Conservation (phyloP, 169 alveolate species). For the Blepharisma undulans region DNA sequence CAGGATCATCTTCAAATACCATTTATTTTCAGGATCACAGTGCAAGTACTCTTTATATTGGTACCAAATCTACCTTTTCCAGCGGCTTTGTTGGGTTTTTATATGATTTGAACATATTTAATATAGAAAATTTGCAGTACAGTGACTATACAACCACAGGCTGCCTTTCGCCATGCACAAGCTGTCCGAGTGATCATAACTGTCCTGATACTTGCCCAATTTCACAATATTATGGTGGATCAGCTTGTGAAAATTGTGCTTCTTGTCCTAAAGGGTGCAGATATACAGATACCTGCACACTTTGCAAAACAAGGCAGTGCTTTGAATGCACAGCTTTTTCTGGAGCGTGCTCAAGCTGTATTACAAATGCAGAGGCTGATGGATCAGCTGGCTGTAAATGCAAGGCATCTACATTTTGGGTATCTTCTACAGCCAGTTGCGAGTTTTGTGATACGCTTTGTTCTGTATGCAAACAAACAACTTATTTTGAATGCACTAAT, state of each 20-base stretch:
- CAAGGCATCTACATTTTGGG: not conserved
- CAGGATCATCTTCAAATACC: not conserved
- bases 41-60: not conserved
- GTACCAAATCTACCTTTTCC: not conserved
- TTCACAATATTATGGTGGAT: not conserved
- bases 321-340: not conserved
- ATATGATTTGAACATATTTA: not conserved
- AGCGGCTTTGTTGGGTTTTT: not conserved
- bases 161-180: not conserved
- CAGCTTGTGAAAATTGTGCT: not conserved
- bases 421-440: not conserved
- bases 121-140: not conserved
- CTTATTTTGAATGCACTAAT: not conserved
- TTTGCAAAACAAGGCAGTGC: not conserved
- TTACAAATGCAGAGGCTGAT: not conserved
- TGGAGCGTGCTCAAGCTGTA: not conserved
- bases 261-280: not conserved
- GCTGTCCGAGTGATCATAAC: not conserved
- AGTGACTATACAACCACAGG: not conserved
- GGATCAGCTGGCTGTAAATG: not conserved
- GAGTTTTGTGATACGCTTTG: not conserved
- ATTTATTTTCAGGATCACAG: not conserved
- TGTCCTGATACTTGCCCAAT: not conserved
- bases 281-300: not conserved
- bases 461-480: not conserved